phyloP scores from a whole-genome alignment of 495 filamentous ascomycete genomes.

The Viridothelium virens region DNA sequence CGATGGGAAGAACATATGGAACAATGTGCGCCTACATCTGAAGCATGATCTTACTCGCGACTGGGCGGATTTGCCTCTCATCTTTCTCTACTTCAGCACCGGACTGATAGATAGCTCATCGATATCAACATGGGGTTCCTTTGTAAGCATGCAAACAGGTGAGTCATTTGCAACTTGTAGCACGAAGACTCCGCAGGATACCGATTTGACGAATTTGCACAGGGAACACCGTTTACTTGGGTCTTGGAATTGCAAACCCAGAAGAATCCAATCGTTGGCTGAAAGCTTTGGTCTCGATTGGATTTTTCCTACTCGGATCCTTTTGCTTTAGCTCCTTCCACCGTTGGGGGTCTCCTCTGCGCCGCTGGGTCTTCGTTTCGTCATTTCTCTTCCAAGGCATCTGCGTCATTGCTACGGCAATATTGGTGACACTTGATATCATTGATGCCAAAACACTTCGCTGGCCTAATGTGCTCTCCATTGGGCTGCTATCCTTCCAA shows the following conservation, averaged over 20 bases:
- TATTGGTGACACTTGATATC: slow-evolving; percentile 45
- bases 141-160: slow-evolving; percentile 75
- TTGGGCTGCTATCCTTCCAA: slow-evolving; percentile 62
- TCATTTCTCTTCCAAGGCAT: slow-evolving; percentile 52
- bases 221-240: slow-evolving; percentile 65
- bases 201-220: slow-evolving; percentile 5
- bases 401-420: slow-evolving; percentile 49
- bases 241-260: slow-evolving; percentile 54
- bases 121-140: slow-evolving; percentile 65
- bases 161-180: background rate
- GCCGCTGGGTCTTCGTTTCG: slow-evolving; percentile 54
- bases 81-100: slow-evolving; percentile 64
- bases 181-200: background rate
- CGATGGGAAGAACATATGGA: background rate
- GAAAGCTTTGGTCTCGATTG: slow-evolving; percentile 56
- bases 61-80: slow-evolving; percentile 53
- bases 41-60: slow-evolving; percentile 27
- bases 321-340: slow-evolving; percentile 57
- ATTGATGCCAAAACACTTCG: slow-evolving; percentile 39
- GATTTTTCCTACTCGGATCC: slow-evolving; percentile 60
- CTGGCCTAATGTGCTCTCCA: slow-evolving; percentile 53
- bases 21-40: background rate
- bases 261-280: slow-evolving; percentile 51
- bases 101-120: slow-evolving; percentile 65
- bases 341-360: slow-evolving; percentile 46